These are phyloP conservation scores for Tetrastigma voinierianum DNA, from an alignment of 164 flowering plant species.

Conservation along the genomic window DNA sequence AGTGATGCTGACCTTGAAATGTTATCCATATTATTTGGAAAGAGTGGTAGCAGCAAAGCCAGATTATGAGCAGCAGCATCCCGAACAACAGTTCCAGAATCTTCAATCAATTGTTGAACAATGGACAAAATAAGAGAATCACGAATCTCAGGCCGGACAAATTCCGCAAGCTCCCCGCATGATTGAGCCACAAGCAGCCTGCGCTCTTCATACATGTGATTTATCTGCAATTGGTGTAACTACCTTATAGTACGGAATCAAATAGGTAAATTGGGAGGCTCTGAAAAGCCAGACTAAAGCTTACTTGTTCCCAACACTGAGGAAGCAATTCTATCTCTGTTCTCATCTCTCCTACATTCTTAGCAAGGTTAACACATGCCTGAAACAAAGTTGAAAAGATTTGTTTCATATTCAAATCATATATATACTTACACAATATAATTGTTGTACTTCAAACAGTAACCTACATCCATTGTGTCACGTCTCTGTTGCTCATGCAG, in stretches of 20 bases:
- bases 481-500: constrained; percentile 96
- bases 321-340: constrained; percentile 99
- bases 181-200: constrained; percentile 98
- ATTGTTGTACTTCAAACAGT: constrained; percentile 7
- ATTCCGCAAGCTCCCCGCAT: constrained; percentile 97
- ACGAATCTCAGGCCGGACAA: constrained; percentile 92
- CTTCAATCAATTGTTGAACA: constrained; percentile 94
- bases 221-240: constrained; percentile 54
- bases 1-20: constrained; percentile 99
- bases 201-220: constrained; percentile 96
- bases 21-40: constrained; percentile 93
- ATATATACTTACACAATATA: neutral
- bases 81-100: constrained; percentile 92
- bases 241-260: too few relatives aligned
- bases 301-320: constrained; percentile 99
- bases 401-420: constrained; percentile 8
- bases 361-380: constrained; percentile 96
- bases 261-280: constrained; percentile 1
- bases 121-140: constrained; percentile 97
- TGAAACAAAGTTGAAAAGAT: constrained; percentile 28
- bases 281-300: constrained; percentile 8
- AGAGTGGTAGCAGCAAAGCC: constrained; percentile 96
- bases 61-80: constrained; percentile 98
- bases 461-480: constrained; percentile 91
- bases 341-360: constrained; percentile 96